Evolutionary conservation across 2,329 filamentous ascomycete genomes (phyloP).

Genomic region (Gyromitra esculenta): DNA sequence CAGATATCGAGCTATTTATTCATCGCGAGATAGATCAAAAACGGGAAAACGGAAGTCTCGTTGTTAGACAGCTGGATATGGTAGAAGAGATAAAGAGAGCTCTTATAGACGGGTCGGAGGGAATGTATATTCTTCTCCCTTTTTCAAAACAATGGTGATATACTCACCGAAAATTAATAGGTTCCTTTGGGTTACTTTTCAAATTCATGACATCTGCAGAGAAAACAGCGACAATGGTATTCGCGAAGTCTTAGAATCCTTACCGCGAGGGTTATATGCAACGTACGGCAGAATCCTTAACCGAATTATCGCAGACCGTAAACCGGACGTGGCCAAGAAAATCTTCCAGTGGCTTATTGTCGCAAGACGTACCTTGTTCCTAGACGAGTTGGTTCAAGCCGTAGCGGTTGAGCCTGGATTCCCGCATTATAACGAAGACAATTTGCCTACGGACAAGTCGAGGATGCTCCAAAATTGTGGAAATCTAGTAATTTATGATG

Average conservation of each 20-base stretch:
- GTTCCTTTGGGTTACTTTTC: conserved; percentile 62
- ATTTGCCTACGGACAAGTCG: conserved; percentile 58
- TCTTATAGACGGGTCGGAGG: conserved; percentile 58
- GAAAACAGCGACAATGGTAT: conserved; percentile 60
- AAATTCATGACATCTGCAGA: conserved; percentile 60
- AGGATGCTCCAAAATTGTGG: conserved; percentile 59
- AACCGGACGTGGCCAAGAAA: conserved; percentile 52
- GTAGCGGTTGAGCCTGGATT: conserved; percentile 60
- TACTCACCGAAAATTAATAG: conserved; percentile 52
- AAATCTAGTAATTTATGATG: conserved; percentile 60
- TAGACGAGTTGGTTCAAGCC: conserved; percentile 61
- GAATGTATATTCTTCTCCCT: conserved; percentile 58
- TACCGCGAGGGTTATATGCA: conserved; percentile 59
- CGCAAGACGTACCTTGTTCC: conserved; percentile 59
- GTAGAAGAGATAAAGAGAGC: conserved; percentile 57
- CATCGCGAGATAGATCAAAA: conserved; percentile 47
- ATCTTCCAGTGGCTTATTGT: conserved; percentile 60
- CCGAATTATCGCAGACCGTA: conserved; percentile 57
- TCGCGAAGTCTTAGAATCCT: conserved; percentile 56
- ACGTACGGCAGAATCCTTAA: conserved; percentile 58
- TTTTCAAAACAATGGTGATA: conserved; percentile 29
- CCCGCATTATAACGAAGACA: conserved; percentile 55
- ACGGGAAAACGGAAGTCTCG: conserved; percentile 48
- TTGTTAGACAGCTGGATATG: conserved; percentile 52
- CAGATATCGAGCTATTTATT: conserved; percentile 57